These are phyloP conservation scores for Dictyostelium citrinum DNA, from an alignment of 78 protist genomes.

Conservation along the genomic window DNA sequence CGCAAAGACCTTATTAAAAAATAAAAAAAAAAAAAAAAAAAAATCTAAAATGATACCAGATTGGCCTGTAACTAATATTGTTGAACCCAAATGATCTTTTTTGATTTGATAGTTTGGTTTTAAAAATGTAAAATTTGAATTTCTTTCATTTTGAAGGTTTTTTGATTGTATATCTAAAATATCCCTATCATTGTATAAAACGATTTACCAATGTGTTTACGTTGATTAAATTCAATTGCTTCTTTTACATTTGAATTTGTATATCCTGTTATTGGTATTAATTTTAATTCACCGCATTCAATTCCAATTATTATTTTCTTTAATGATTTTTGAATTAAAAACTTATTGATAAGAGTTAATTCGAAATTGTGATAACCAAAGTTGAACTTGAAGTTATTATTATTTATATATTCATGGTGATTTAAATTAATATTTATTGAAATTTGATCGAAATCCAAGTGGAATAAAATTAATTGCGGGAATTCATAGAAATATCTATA, in stretches of 20 bases:
- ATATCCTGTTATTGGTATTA: neutral
- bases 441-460: neutral
- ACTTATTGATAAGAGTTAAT: neutral
- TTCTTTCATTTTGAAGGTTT: neutral
- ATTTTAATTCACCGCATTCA: neutral
- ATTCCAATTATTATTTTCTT: neutral
- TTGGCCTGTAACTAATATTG: conserved; percentile 32
- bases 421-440: neutral
- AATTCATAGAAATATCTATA: neutral
- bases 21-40: too few relatives aligned
- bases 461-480: neutral
- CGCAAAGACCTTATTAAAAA: too few relatives aligned
- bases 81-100: neutral
- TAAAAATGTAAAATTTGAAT: neutral
- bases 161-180: neutral
- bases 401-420: neutral
- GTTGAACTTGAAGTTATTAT: conserved; percentile 1
- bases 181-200: neutral
- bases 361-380: conserved; percentile 6
- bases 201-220: conserved; percentile 54
- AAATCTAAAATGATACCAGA: neutral
- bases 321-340: neutral
- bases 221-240: conserved; percentile 35
- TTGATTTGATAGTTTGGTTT: neutral
- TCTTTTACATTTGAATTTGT: neutral